Conservation (phyloP, 2,329 filamentous ascomycete species). For the Tricladium varicosporioides region DNA sequence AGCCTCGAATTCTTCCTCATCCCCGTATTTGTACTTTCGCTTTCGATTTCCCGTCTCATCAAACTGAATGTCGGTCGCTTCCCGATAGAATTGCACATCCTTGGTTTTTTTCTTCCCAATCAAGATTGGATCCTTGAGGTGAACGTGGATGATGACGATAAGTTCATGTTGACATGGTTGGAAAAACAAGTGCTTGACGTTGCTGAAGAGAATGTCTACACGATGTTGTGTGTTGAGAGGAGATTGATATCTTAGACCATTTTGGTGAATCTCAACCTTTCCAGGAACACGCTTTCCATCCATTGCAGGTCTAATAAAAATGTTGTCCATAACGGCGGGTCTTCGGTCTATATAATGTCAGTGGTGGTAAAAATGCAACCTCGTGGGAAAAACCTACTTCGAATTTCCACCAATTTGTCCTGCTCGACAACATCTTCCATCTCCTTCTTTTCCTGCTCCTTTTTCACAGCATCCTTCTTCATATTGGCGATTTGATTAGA, state of each 20-base stretch:
- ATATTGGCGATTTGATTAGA: constrained; percentile 92
- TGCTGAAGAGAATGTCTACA: constrained; percentile 95
- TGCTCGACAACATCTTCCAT: constrained; percentile 99
- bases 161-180: constrained; percentile 95
- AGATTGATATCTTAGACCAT: constrained; percentile 93
- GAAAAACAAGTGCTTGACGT: constrained; percentile 98
- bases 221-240: constrained; percentile 75
- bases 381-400: constrained; percentile 66
- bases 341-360: constrained; percentile 72
- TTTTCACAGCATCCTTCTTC: constrained; percentile 87
- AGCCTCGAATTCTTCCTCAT: constrained; percentile 97
- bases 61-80: constrained; percentile 97
- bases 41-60: constrained; percentile 98
- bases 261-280: constrained; percentile 96
- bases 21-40: constrained; percentile 94
- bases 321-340: constrained; percentile 85
- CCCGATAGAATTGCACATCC: constrained; percentile 96
- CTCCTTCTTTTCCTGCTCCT: constrained; percentile 98
- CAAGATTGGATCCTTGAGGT: constrained; percentile 96
- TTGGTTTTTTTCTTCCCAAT: constrained; percentile 98
- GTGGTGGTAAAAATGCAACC: constrained; percentile 24
- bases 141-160: constrained; percentile 97
- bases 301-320: constrained; percentile 92
- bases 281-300: constrained; percentile 96
- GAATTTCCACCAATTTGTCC: constrained; percentile 92